Evolutionary conservation across 208 protist genomes (phyloP), one percentile per base, ranked within the genome.

Genomic region (Trypanosoma boissoni): DNA sequence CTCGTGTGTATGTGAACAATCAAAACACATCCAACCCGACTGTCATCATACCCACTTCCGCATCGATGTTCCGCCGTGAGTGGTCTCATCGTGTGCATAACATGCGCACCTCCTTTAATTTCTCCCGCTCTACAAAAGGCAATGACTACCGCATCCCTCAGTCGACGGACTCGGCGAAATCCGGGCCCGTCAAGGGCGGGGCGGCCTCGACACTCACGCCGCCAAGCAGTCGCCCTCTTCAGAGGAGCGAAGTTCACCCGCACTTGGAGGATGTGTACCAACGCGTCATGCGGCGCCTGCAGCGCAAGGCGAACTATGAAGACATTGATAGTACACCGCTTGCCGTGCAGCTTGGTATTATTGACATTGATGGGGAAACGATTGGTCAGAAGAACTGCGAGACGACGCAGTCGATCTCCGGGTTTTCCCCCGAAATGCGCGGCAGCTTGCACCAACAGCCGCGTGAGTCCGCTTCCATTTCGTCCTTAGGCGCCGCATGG

Each of bases 1-100:
- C 0, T n/a, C 74, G 75, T 12, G 79, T 91, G 18, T 87, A 91
- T 62, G 83, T 94, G 5, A 94, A 94, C 58, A 94, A 94, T 62
- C 86, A 91, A 73, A 94, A 94, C 75, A 89, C 79, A 10, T 64
- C 43, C 1, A 54, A 80, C 20, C 56, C 87, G 18, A 86, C 64
- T 14, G 74, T 83, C 26, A 74, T 56, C 10, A 59, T 94, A 29
- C 83, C 87, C 7, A 60, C 31, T 18, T 29, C 29, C 5, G 8
- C 37, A 48, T 42, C 18, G 23, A 20, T 14, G 0, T 18, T 14
- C 9, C 44, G 44, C 6, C 8, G 26, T 29, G 26, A 14, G 26
- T 14, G 44, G 8, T 14, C 9, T 12, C 8, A 6, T 14, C 26
- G 8, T 29, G 8, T 10, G 9, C 44, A 14, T 12, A 7, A n/a